Conservation (phyloP, 2,329 filamentous ascomycete species). For the Raffaelea albimanens region DNA sequence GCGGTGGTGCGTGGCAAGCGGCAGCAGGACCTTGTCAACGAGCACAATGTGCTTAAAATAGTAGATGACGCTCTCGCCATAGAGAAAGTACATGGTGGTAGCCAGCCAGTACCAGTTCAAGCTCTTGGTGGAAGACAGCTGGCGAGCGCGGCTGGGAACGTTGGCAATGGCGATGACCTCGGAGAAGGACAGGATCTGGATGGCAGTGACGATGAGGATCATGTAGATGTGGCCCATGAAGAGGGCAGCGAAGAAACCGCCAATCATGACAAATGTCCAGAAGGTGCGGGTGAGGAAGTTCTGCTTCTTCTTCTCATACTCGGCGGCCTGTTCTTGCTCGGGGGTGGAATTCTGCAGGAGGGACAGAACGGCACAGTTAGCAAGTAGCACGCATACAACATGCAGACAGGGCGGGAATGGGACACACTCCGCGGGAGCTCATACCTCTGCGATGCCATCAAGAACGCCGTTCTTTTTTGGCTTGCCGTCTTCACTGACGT, state of each 20-base stretch:
- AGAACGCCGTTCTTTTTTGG: conserved; percentile 21
- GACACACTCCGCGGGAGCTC: not conserved
- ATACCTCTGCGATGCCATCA: conserved; percentile 28
- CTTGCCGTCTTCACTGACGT: conserved; percentile 27
- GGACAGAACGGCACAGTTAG: conserved; percentile 1
- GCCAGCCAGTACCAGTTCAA: conserved; percentile 99
- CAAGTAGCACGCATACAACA: not conserved
- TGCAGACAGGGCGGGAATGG: no score
- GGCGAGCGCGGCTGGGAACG: conserved; percentile 82
- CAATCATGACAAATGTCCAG: conserved; percentile 98
- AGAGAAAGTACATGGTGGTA: conserved; percentile 98
- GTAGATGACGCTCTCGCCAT: conserved; percentile 98
- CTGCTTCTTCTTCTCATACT: conserved; percentile 98
- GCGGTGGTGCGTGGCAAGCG: conserved; percentile 90
- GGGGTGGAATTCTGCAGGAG: conserved; percentile 28
- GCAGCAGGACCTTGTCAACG: conserved; percentile 85
- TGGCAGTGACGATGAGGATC: conserved; percentile 80
- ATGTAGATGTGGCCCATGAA: conserved; percentile 98
- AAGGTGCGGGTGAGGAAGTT: conserved; percentile 95
- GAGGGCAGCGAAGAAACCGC: conserved; percentile 79
- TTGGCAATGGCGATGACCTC: conserved; percentile 98
- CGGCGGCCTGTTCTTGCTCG: conserved; percentile 37
- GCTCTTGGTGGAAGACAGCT: conserved; percentile 87
- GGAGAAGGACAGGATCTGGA: conserved; percentile 97
- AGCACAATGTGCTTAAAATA: conserved; percentile 99